Evolutionary conservation across 1,139 yeast genomes (phyloP).

Genomic region (Lodderomyces beijingensis): DNA sequence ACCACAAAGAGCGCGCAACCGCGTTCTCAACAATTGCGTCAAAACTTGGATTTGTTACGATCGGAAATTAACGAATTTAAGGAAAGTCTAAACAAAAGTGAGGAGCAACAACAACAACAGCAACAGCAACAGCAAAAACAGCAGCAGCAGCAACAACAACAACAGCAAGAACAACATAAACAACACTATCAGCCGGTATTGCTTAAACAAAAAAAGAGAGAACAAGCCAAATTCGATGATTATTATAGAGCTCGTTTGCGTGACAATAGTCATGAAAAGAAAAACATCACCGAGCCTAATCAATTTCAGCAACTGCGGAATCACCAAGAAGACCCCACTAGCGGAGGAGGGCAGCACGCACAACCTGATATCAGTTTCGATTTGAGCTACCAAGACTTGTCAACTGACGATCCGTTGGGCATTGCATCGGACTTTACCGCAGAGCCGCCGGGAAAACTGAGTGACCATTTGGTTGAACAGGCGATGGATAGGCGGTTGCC

Average conservation of each 20-base stretch:
- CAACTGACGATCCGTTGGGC: conserved; percentile 40
- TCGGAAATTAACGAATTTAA: conserved; percentile 46
- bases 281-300: background rate
- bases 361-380: conserved; percentile 38
- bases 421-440: conserved; percentile 1
- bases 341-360: background rate
- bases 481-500: conserved; percentile 1
- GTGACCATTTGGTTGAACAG: conserved; percentile 4
- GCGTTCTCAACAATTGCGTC: conserved; percentile 36
- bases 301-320: conserved; percentile 4
- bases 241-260: background rate
- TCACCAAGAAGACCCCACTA: background rate
- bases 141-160: background rate
- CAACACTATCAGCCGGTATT: background rate
- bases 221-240: conserved; percentile 4
- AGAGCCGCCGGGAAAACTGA: background rate
- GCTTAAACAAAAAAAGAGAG: conserved; percentile 2
- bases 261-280: background rate
- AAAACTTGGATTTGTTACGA: conserved; percentile 40
- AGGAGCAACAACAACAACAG: background rate
- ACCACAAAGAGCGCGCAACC: no score
- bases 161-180: background rate
- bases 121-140: background rate
- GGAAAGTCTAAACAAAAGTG: conserved; percentile 31
- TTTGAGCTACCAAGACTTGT: conserved; percentile 35